Base-by-base conservation (phyloP, 192 early-diverging fungal species). In the Linderina pennispora region DNA sequence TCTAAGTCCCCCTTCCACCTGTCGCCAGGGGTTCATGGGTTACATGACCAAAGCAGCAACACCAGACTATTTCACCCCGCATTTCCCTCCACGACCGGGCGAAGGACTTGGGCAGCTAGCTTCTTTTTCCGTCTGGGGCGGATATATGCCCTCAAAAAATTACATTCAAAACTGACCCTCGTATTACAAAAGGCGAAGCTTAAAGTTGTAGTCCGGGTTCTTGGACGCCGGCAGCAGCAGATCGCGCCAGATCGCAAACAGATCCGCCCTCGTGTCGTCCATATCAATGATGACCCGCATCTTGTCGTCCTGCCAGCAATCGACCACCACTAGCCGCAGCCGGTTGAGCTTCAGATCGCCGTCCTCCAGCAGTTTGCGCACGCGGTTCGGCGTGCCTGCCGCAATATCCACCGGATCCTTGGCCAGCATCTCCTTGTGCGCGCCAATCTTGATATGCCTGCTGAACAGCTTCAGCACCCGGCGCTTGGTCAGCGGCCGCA, bases 221-320 rank as follows among this genome's bases (percentile, higher is more conserved):
- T 41, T 36, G 2, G 55, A 58, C 9, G 59, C 59, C 1, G 66
- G 66, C 31, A 58, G 43, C 28, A 69, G 43, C n/a, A 58, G 33
- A 17, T 74, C 64, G 23, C 56, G 50, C 63, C 63, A 74, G 20
- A 74, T 57, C 9, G 45, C 43, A 53, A 63, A 74, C 46, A 74
- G 40, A 31, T 74, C 71, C 20, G 48, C 41, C 8, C 59, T 24
- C 0, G 56, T 63, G 16, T 74, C 71, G 40, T 65, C 63, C 64
- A 74, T 74, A 21, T 74, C 71, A 19, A 74, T 34, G 23, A 66
- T 40, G 1, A 74, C 63, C 8, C 71, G 63, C 63, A 66, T 65
- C 49, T 74, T 74, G 14, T 55, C 43, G 50, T 74, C 71, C 44
- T 61, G 57, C 59, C 59, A 67, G 43, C 71, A 65, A 36, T 74